phyloP scores from a whole-genome alignment of 306 rosid genomes.

The Pyrus communis region DNA sequence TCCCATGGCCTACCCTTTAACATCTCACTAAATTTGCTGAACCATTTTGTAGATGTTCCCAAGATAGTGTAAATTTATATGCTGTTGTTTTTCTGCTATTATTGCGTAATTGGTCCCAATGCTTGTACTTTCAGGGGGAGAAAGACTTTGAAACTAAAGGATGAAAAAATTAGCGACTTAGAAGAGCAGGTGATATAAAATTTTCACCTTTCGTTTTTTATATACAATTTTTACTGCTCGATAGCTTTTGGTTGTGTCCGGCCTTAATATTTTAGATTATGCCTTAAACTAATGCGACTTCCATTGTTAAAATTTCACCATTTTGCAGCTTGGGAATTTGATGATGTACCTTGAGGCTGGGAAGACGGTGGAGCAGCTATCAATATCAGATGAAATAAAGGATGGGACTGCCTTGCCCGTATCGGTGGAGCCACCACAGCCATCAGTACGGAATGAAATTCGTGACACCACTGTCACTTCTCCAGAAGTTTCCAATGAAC shows the following conservation, averaged over 20 bases:
- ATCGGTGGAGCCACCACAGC: constrained; percentile 21
- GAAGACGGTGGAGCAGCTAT: constrained; percentile 26
- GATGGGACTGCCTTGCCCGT: constrained; percentile 24
- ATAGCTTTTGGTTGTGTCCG: background rate
- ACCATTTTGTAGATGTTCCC: background rate
- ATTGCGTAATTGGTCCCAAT: background rate
- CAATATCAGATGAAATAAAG: constrained; percentile 23
- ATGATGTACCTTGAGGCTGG: constrained; percentile 64
- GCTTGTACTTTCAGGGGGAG: constrained; percentile 45
- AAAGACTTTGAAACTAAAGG: constrained; percentile 26
- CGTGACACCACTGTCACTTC: background rate
- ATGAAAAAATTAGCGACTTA: constrained; percentile 38
- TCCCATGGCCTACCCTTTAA: background rate
- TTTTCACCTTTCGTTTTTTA: background rate
- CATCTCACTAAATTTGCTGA: background rate
- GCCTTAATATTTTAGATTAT: background rate
- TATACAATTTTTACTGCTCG: background rate
- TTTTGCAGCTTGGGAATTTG: constrained; percentile 59
- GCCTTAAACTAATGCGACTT: constrained; percentile 12
- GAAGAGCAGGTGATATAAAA: constrained; percentile 61
- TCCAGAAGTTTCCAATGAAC: background rate
- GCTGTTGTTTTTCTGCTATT: background rate
- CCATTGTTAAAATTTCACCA: background rate
- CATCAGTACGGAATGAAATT: background rate
- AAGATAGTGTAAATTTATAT: background rate